Base-by-base conservation (phyloP, 202 grass and related monocot genomes). In the Digitaria exilis region DNA sequence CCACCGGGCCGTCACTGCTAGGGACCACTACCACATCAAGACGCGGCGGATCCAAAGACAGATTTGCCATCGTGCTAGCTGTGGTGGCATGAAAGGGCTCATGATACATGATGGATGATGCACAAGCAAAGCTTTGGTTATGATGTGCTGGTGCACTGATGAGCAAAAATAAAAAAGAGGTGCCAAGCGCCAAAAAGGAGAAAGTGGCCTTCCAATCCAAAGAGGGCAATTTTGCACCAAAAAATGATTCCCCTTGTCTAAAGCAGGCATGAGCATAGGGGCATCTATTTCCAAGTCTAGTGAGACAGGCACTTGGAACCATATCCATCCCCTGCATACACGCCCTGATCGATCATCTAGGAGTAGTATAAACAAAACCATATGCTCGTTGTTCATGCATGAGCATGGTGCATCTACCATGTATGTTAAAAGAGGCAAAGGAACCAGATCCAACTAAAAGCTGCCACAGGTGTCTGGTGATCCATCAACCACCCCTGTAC, bases 231-330 rank as follows among this genome's bases (percentile, higher is more conserved):
- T 63, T 14, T 14, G 75, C 39, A 75, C 51, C 68, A 12, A 45
- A 30, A 82, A 70, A 76, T 19, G 84, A 90, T 87, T 83, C 88
- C 69, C 62, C 67, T 52, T 87, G 80, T 84, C 88, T 42, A 83
- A 83, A 79, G 79, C 6, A 1, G 39, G 46, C 74, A 63, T n/a
- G 65, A 62, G 15, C 61, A 59, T 8, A 1, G 49, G 41, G 31
- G 52, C 75, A 55, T 56, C 25, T 44, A 19, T 75, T 35, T 70
- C 87, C 50, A 52, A 18, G 37, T 59, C 29, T 52, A 73, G 83
- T n/a, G 79, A 89, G 78, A 82, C 73, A 50, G 73, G 50, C 79
- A 66, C 62, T 42, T 25, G 41, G 69, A 84, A 83, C 66, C 30
- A 84, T 71, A 85, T 69, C 74, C 56, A 71, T 71, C 7, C 14